Evolutionary conservation across 1,284 basidiomycete species (phyloP), one percentile per base, ranked within the genome.

Genomic region (Ustanciosporium gigantosporum): DNA sequence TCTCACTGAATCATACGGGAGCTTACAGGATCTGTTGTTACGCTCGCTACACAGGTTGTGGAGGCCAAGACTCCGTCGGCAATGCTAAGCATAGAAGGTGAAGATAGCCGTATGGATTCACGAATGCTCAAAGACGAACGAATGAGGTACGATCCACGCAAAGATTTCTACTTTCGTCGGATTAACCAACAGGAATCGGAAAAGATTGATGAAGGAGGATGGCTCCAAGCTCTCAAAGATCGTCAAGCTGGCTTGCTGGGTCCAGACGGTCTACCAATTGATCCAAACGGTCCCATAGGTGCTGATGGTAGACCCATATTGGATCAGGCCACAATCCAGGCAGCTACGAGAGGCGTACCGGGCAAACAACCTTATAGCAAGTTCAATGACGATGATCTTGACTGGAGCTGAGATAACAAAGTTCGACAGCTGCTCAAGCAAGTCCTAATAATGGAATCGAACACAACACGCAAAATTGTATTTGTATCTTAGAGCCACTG

Each of bases 11-110:
- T 29, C 11, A 29, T n/a, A 29, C n/a, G 27, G n/a, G 27, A 9
- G 27, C n/a, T 9, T 11, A 29, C 27, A 11, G 27, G n/a, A 9
- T n/a, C 11, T 29, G 27, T 29, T n/a, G 27, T n/a, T n/a, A n/a
- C n/a, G n/a, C n/a, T n/a, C n/a, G n/a, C n/a, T 25, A 1, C 11
- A 14, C 29, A 95, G 92, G 88, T 96, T 21, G 83, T 96, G 62
- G 89, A 94, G 31, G 93, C 93, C 5, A 95, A 95, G 80, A 91
- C 87, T 19, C 89, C 94, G 0, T 85, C 91, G 70, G 86, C 91
- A 2, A 85, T 88, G 34, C 79, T 96, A 2, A 86, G 87, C 2
- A 86, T 95, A 0, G 91, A 96, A 79, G 89, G 89, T 21, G 91
- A 94, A 60, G 94, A 97, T 77, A 86, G 88, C 0, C 82, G 93